Base-by-base conservation (phyloP, 148 eudicot genomes). In the Salicornia ramosissima region DNA sequence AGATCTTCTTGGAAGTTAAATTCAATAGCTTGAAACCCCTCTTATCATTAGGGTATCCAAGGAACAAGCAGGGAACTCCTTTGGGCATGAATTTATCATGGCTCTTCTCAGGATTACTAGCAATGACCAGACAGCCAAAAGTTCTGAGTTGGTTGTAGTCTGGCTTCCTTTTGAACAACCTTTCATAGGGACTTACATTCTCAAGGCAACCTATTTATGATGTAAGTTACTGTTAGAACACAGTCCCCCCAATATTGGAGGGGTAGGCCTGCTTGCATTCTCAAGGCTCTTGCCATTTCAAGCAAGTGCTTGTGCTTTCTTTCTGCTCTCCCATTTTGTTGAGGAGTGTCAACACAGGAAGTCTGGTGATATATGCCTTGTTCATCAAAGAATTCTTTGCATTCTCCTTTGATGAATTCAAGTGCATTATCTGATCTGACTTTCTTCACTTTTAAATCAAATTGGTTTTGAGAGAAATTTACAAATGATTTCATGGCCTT, bases 251-350 rank as follows among this genome's bases (percentile, higher is more conserved):
- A 46, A 15, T 1, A 45, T 0, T 10, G 3, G 11, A 65, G 8
- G 11, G 69, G 54, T 2, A 65, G 10, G 1, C 69, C 24, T 3
- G 51, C 36, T 45, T 65, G 36, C 6, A 65, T 4, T 10, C 55
- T 65, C 10, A 65, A 2, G 10, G 36, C 68, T 9, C 39, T 65
- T 0, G 42, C 30, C 33, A 46, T 28, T 28, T 65, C 54, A 12
- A 65, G 6, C 1, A 65, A 1, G 6, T 65, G 28, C n/a, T 21
- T 65, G 14, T 65, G 40, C 39, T 46, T 65, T 4, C 50, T 45
- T 25, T 65, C 40, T 0, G 28, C 68, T 25, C 53, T 65, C 3
- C 68, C 68, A 65, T 65, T 65, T 28, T 65, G 53, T 16, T 65
- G 53, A 11, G 54, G 53, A 3, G 22, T 45, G n/a, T 65, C 31